These are phyloP conservation scores for Macrolepiota fuliginosa DNA, from an alignment of 768 basidiomycete genomes.

Conservation along the genomic window DNA sequence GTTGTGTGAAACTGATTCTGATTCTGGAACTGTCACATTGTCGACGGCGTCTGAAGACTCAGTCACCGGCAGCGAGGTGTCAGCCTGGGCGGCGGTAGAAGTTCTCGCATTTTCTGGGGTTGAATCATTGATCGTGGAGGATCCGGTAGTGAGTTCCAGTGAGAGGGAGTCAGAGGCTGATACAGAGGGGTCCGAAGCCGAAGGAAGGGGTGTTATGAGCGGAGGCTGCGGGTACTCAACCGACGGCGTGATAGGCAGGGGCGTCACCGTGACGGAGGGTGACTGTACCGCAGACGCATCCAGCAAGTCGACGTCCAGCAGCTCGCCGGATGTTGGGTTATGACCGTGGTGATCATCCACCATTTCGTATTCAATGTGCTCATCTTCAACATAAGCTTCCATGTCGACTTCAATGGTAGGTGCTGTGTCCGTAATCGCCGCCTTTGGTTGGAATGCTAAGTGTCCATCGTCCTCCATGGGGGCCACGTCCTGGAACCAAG, in stretches of 20 bases:
- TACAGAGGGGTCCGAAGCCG: not conserved
- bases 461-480: constrained; percentile 18
- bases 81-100: not conserved
- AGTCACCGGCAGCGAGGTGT: not conserved
- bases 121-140: not conserved
- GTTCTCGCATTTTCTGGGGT: not conserved
- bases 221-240: constrained; percentile 2
- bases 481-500: constrained; percentile 17
- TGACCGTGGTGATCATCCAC: constrained; percentile 14
- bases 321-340: constrained; percentile 8
- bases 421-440: constrained; percentile 1
- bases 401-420: constrained; percentile 17
- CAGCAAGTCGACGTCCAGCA: constrained; percentile 17
- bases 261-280: not conserved
- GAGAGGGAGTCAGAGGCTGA: not conserved
- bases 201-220: not conserved
- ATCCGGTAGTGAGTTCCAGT: not conserved
- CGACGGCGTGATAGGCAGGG: constrained; percentile 3
- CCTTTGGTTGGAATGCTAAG: constrained; percentile 2
- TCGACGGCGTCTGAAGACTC: not conserved
- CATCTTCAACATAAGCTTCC: constrained; percentile 18
- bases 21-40: not conserved
- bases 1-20: not conserved
- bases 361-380: constrained; percentile 18
- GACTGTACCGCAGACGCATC: constrained; percentile 11